Base-by-base conservation (phyloP, 345 rosid genomes). In the Heritiera littoralis region DNA sequence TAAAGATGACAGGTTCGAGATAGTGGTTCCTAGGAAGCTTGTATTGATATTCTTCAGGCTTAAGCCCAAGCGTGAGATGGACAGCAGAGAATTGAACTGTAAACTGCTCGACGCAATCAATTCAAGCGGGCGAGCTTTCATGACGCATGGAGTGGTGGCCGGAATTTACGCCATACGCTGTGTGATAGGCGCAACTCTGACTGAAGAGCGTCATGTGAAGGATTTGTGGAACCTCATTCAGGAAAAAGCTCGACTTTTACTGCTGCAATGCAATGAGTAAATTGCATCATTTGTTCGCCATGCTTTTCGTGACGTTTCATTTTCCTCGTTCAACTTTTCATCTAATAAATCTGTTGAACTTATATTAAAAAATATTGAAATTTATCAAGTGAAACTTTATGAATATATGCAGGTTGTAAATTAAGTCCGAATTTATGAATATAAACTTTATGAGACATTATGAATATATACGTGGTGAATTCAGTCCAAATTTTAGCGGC, bases 1-100 rank as follows among this genome's bases (percentile, higher is more conserved):
- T 40, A 63, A 80, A 66, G 92, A 87, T 80, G 77, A 48, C 60
- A 65, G 88, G 75, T 85, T 89, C 52, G 88, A 88, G 72, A 61
- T 89, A 0, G 81, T 83, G 68, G 85, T 81, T 43, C 89, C 85
- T 0, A 81, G 87, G 59, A 18, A 18, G 52, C 85, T 86, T 51
- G 83, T 85, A 0, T 48, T 88, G 80, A 83, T 85, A 3, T 85
- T 88, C 32, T 88, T 86, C 54, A 82, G 87, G 65, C 20, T 86
- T 3, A 73, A 7, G 55, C 72, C 14, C 0, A 8, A 45, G 70
- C 64, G 66, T 55, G 9, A 71, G 23, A 54, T 45, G 74, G 20
- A 66, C 32, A 73, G 58, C 70, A 38, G 48, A 9, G 58, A 64
- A 64, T 52, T 59, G 65, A 82, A 80, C 68, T 2, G 51, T 3